Base-by-base conservation (phyloP, 2,329 filamentous ascomycete species). In the Onygenales sp. region DNA sequence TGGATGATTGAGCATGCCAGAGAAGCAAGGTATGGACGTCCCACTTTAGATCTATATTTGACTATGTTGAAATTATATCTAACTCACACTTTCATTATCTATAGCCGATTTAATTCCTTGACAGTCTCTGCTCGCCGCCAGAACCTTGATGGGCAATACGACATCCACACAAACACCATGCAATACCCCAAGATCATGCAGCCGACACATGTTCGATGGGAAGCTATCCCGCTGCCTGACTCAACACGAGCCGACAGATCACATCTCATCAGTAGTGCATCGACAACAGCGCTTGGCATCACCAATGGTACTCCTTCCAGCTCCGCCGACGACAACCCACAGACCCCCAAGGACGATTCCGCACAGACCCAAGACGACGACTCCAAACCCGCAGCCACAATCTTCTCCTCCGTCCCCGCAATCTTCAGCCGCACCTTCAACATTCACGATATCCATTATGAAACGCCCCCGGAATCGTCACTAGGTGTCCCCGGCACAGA, bases 1-100 rank as follows among this genome's bases (percentile, higher is more conserved):
- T 98, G 93, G 93, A 93, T 95, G 80, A 77, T 93, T 54, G 90
- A 97, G 72, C 93, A 98, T 71, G 90, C 91, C 32, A 83, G 87
- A 50, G 89, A 92, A 68, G 89, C 92, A 53, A 92, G 87, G 90
- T 94, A 78, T 63, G 78, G 11, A 33, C 42, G 21, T 72, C 47
- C 32, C 9, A 32, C 21, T 42, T 13, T 39, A 35, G 50, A 46
- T 38, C 33, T 42, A 5, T 14, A 21, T 43, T 1, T 49, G 33
- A 32, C 7, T 27, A 35, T 38, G 36, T 6, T 38, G 41, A 52
- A 32, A 43, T 46, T 44, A 54, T 58, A 55, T 63, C 54, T 56
- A 55, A 50, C 55, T 27, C 21, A 27, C 21, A 27, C 21, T 27
- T 27, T 27, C 50, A 10, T 17, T 51, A 17, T 47, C 31, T 51